Conservation (phyloP, 78 protist genomes). For the Pelomyxa schiedti region DNA sequence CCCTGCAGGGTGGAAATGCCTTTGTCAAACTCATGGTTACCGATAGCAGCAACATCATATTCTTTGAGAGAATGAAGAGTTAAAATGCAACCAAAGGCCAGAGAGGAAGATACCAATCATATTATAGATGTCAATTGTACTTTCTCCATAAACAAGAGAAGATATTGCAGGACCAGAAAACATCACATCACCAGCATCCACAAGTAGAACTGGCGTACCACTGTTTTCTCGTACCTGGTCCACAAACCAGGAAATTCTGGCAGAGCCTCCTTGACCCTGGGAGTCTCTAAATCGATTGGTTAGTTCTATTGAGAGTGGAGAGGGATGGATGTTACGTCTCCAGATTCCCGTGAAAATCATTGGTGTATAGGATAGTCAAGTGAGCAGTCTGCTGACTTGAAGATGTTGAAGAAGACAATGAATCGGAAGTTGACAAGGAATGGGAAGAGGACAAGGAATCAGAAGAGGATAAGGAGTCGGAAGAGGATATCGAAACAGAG, state of each 20-base stretch:
- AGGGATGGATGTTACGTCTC: too few relatives aligned
- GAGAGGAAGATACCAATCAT: not conserved
- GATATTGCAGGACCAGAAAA: not conserved
- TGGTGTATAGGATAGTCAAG: not conserved
- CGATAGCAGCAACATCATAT: not conserved
- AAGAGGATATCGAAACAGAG: too few relatives aligned
- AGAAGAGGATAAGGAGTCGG: too few relatives aligned
- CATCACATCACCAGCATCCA: not conserved
- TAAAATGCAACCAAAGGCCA: too few relatives aligned
- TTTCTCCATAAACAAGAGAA: not conserved
- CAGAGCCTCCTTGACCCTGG: not conserved
- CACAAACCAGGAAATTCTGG: not conserved
- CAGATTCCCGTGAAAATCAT: not conserved
- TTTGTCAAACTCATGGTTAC: not conserved
- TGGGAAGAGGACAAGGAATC: too few relatives aligned
- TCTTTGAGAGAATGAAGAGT: too few relatives aligned
- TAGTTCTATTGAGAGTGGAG: too few relatives aligned
- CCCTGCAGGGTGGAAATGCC: not conserved
- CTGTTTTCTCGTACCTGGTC: not conserved
- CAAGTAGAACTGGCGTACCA: not conserved
- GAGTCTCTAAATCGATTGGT: not conserved
- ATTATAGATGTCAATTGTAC: not conserved
- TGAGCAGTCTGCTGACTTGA: too few relatives aligned
- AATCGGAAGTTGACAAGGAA: too few relatives aligned
- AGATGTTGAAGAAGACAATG: too few relatives aligned